phyloP scores from a whole-genome alignment of 108 stramenopile genomes.

The Parietichytrium sp. region DNA sequence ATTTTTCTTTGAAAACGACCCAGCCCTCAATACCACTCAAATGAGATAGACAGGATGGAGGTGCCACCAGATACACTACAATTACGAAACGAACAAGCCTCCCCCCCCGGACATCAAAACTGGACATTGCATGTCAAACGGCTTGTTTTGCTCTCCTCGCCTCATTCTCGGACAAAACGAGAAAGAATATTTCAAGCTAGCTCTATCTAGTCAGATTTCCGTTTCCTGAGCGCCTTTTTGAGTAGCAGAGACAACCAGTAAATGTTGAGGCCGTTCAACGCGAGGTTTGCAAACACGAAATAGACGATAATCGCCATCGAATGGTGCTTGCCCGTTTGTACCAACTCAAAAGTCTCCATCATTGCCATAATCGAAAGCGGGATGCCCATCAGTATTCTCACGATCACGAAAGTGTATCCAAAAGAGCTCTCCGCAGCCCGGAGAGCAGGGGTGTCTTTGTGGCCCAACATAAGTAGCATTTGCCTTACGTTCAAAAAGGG shows the following conservation, averaged over 20 bases:
- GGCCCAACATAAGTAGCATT: neutral
- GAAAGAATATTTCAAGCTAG: too few relatives aligned
- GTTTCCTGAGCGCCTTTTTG: too few relatives aligned
- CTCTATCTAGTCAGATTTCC: too few relatives aligned
- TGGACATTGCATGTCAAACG: too few relatives aligned
- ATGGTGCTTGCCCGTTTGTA: neutral
- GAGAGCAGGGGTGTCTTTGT: neutral
- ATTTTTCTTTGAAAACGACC: too few relatives aligned
- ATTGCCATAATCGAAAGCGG: slow-evolving; percentile 1
- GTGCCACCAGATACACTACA: too few relatives aligned
- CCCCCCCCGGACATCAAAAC: too few relatives aligned
- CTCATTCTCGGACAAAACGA: too few relatives aligned
- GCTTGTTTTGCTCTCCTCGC: too few relatives aligned
- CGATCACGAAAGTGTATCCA: neutral
- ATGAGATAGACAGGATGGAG: too few relatives aligned
- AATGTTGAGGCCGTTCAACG: neutral
- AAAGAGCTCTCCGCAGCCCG: neutral
- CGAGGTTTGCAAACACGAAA: neutral
- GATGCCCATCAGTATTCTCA: slow-evolving; percentile 27
- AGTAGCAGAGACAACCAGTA: neutral
- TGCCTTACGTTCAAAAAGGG: neutral
- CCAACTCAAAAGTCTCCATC: neutral
- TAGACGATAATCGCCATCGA: neutral
- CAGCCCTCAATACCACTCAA: too few relatives aligned
- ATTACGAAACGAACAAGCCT: too few relatives aligned